phyloP scores from a whole-genome alignment of 2,329 filamentous ascomycete genomes.

The Verruconis gallopava region DNA sequence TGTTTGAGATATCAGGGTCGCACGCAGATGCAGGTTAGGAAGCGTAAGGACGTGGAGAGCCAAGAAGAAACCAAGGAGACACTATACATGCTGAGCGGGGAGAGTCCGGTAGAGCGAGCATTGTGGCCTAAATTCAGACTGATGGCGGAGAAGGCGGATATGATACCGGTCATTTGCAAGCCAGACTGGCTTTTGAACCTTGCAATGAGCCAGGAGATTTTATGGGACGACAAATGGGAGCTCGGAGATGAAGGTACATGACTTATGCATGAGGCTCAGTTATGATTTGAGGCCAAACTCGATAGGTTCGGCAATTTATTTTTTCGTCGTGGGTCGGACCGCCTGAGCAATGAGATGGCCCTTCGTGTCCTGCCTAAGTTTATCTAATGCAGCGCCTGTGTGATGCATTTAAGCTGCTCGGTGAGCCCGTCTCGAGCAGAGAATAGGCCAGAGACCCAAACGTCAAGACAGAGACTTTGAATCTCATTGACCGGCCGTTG shows the following conservation, averaged over 20 bases:
- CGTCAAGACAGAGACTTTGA: too few species aligned
- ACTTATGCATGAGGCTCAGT: too few species aligned
- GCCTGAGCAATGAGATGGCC: too few species aligned
- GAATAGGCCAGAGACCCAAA: too few species aligned
- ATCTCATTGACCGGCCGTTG: too few species aligned
- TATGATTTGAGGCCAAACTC: too few species aligned
- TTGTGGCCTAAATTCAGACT: constrained; percentile 71
- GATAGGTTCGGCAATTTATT: too few species aligned
- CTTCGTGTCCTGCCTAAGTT: too few species aligned
- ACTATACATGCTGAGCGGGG: constrained; percentile 70
- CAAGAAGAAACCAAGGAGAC: constrained; percentile 39
- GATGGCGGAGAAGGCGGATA: constrained; percentile 65
- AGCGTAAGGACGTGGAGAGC: constrained; percentile 35
- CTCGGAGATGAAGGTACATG: constrained; percentile 1
- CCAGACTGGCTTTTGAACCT: constrained; percentile 85
- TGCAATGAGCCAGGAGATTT: constrained; percentile 72
- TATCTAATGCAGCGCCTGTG: too few species aligned
- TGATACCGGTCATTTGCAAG: constrained; percentile 67
- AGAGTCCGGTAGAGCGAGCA: constrained; percentile 51
- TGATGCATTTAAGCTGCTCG: too few species aligned
- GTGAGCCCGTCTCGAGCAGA: too few species aligned
- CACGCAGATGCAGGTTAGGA: constrained; percentile 45
- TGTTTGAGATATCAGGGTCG: constrained; percentile 67
- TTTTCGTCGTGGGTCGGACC: too few species aligned
- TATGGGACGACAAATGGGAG: constrained; percentile 9